Base-by-base conservation (phyloP, 768 basidiomycete species). In the Lentinula lateritia region DNA sequence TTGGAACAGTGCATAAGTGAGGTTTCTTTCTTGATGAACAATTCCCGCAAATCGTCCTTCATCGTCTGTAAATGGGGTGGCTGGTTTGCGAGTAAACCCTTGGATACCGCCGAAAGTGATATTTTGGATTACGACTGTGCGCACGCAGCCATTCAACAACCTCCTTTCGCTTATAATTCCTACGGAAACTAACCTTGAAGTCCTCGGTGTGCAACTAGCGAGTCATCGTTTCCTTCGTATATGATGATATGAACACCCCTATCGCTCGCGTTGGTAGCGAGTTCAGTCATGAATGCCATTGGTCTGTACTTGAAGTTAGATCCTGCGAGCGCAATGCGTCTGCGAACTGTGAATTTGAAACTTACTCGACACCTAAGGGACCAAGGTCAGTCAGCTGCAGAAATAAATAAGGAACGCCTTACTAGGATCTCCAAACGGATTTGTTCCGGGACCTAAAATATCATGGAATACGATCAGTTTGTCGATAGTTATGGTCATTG, bases 51-150 rank as follows among this genome's bases (percentile, higher is more conserved):
- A 80, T 58, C 83, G 73, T 15, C 84, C 83, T 3, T 70, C 67
- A 55, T 89, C 86, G 54, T 85, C 83, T 58, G 72, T 74, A 87
- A 88, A 91, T 0, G 84, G 80, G 0, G 90, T 90, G 3, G 84
- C 80, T 0, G 90, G 90, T 60, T 80, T 78, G 52, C 82, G 77
- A 4, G 86, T 84, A 70, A 92, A 92, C 2, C 90, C 90, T 71
- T 84, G 87, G 45, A 86, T 84, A 5, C 88, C 89, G 20, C 88
- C 89, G 64, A 90, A 92, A 0, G 90, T 90, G 32, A 88, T 89
- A 66, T 92, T 92, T 85, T 90, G 16, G 6, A 48, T 28, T 16
- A 53, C 20, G 36, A 52, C 23, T 52, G 13, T 12, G 50, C 18
- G 15, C 10, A 78, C 6, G 23, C 46, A 0, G 0, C 9, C 3